Percentiles rank a stretch among this genome's conserved stretches.
These are phyloP conservation scores for Geranium rotundifolium DNA, from an alignment of 345 rosid species.

Conservation along the genomic window DNA sequence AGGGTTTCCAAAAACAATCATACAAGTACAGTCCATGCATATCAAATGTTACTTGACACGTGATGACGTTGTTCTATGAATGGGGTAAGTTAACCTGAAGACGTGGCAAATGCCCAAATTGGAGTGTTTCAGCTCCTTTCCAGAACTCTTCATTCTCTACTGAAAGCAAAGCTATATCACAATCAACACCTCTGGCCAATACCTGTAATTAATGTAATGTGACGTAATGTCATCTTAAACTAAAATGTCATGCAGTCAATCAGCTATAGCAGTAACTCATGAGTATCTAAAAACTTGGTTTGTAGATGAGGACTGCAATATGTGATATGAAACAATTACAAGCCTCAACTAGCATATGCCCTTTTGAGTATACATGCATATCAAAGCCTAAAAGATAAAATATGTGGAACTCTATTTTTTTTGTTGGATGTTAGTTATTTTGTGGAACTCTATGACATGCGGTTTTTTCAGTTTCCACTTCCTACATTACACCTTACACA, in stretches of 20 bases:
- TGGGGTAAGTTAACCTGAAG: slow-evolving; percentile 54
- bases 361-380: too few relatives aligned
- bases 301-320: too few relatives aligned
- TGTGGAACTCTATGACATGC: too few relatives aligned
- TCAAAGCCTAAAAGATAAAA: too few relatives aligned
- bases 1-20: not conserved
- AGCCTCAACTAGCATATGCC: too few relatives aligned
- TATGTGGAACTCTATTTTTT: too few relatives aligned
- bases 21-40: not conserved
- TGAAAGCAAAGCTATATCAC: slow-evolving; percentile 94
- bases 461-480: too few relatives aligned
- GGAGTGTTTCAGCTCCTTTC: slow-evolving; percentile 78
- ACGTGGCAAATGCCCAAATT: slow-evolving; percentile 65
- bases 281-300: not conserved
- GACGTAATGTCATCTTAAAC: slow-evolving; percentile 15
- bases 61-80: not conserved
- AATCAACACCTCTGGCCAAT: slow-evolving; percentile 87
- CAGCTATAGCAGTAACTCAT: not conserved
- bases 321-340: too few relatives aligned
- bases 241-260: not conserved
- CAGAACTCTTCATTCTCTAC: slow-evolving; percentile 86
- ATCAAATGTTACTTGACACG: not conserved
- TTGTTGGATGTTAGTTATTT: too few relatives aligned
- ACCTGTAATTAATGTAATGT: slow-evolving; percentile 42
- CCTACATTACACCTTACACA: too few relatives aligned